These are phyloP conservation scores for Monosporozyma yasuniensis DNA, from an alignment of 805 yeast genomes.

Conservation along the genomic window DNA sequence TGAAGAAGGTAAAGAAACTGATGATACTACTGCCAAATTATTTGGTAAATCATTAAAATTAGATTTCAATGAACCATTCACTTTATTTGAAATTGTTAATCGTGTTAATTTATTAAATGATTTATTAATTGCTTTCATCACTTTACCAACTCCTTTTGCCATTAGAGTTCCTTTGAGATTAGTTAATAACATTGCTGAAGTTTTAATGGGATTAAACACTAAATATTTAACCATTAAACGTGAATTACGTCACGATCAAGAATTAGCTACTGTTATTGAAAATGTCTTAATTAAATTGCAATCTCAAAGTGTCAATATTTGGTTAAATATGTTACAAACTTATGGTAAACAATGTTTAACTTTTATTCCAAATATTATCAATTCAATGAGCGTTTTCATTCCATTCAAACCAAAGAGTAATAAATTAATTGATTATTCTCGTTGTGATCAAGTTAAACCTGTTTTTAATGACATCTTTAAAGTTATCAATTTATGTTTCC, in stretches of 20 bases:
- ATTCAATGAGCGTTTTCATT: constrained; percentile 48
- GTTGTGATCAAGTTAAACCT: constrained; percentile 17
- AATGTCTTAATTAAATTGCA: constrained; percentile 40
- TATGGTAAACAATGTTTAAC: constrained; percentile 35
- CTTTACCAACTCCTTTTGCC: constrained; percentile 46
- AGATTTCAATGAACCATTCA: constrained; percentile 48
- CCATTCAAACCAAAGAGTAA: constrained; percentile 42
- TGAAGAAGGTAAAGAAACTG: constrained; percentile 5
- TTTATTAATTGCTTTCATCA: constrained; percentile 38
- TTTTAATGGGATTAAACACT: constrained; percentile 46
- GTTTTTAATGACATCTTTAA: constrained; percentile 20
- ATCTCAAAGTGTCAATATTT: constrained; percentile 35
- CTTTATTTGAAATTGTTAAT: constrained; percentile 43
- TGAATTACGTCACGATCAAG: constrained; percentile 47
- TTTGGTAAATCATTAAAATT: constrained; percentile 44
- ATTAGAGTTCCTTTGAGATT: constrained; percentile 57
- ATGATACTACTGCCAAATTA: constrained; percentile 7
- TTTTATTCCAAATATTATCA: constrained; percentile 41
- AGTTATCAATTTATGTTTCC: constrained; percentile 13
- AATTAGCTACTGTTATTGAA: constrained; percentile 37
- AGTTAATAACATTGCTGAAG: constrained; percentile 43
- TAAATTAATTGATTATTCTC: constrained; percentile 32
- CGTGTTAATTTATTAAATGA: constrained; percentile 42
- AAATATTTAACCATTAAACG: constrained; percentile 47
- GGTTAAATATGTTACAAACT: constrained; percentile 24